Percentiles rank a stretch among this genome's conserved stretches.
Evolutionary conservation across 2,329 filamentous ascomycete genomes (phyloP).

Genomic region (Conoideocrella luteorostrata): DNA sequence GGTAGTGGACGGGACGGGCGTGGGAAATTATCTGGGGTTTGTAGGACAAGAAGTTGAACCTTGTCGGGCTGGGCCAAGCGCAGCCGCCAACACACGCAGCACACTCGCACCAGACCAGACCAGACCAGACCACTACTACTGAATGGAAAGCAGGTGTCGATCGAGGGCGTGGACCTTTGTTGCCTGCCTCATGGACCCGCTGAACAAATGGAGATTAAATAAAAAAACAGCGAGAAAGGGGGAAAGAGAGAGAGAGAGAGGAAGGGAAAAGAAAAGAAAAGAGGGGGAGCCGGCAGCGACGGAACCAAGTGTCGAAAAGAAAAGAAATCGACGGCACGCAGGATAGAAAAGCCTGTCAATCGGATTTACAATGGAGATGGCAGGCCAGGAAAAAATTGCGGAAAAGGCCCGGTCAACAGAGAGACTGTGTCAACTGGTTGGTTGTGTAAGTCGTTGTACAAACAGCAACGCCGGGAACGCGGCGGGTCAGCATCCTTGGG

Average conservation of each 20-base stretch:
- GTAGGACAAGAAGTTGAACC: conserved; percentile 15
- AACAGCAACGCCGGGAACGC: neutral
- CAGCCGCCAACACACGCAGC: conserved; percentile 11
- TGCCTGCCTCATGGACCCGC: conserved; percentile 11
- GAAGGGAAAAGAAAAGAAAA: neutral
- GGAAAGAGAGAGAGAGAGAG: neutral
- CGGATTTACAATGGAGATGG: conserved; percentile 9
- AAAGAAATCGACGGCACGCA: neutral
- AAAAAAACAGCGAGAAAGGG: conserved; percentile 4
- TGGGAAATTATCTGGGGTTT: conserved; percentile 20
- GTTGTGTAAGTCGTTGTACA: conserved; percentile 4
- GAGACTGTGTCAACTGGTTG: neutral
- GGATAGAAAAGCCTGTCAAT: conserved; percentile 2
- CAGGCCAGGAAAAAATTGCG: conserved; percentile 4
- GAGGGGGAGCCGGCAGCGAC: conserved; percentile 4
- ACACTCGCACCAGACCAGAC: neutral
- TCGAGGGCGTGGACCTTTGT: conserved; percentile 7
- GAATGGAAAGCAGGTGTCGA: conserved; percentile 2
- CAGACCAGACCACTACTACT: neutral
- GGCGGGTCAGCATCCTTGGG: neutral
- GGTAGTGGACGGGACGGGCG: conserved; percentile 13
- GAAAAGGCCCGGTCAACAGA: conserved; percentile 8
- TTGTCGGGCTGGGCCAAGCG: conserved; percentile 13
- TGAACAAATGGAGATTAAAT: neutral
- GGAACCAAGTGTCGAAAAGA: conserved; percentile 5